These are phyloP conservation scores for Vigna trinervia DNA, from an alignment of 306 rosid species.

Conservation along the genomic window DNA sequence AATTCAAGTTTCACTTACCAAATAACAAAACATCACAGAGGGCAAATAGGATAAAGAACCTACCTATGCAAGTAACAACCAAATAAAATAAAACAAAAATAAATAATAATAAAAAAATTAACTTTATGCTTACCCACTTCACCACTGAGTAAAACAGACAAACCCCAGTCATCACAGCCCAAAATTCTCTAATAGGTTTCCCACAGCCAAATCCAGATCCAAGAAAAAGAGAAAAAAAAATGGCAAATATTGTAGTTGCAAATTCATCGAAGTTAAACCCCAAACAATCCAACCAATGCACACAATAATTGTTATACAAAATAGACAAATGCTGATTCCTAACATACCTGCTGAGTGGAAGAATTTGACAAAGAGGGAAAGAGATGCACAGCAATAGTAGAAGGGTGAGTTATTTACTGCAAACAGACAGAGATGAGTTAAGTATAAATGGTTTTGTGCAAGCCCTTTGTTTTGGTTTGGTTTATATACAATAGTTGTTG, in stretches of 20 bases:
- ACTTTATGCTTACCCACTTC: constrained; percentile 40
- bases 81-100: not conserved
- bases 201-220: constrained; percentile 52
- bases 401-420: constrained; percentile 16
- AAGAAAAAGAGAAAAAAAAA: not conserved
- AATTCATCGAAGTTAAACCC: constrained; percentile 35
- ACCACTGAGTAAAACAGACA: constrained; percentile 36
- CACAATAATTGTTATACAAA: not conserved
- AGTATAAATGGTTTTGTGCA: not conserved
- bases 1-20: not conserved
- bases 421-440: not conserved
- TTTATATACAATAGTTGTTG: constrained; percentile 6
- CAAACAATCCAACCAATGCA: constrained; percentile 51
- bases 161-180: constrained; percentile 28
- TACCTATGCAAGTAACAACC: constrained; percentile 26
- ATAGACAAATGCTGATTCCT: constrained; percentile 37
- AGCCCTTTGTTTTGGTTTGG: constrained; percentile 9
- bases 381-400: constrained; percentile 9
- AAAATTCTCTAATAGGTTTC: constrained; percentile 28
- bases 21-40: constrained; percentile 28
- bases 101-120: constrained; percentile 11
- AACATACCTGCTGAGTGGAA: constrained; percentile 49
- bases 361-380: constrained; percentile 20
- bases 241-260: not conserved
- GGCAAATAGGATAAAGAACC: constrained; percentile 33